Base-by-base conservation (phyloP, 441 rosid genomes). In the Euphorbia celastroides region DNA sequence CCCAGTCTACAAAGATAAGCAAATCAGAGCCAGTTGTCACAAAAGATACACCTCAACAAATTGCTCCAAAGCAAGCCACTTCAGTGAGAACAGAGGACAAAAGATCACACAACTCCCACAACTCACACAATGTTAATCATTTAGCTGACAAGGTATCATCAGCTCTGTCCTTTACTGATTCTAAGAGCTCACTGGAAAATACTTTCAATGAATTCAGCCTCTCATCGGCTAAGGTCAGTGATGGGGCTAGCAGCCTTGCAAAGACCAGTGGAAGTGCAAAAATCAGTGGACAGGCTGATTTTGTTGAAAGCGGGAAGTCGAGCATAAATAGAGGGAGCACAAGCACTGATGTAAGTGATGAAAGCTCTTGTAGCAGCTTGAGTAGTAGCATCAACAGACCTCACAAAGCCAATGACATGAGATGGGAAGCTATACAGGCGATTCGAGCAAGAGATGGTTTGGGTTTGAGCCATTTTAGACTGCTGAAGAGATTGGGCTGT, bases 361-460 rank as follows among this genome's bases (percentile, higher is more conserved):
- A 91, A 80, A 88, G 96, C 72, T 83, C 79, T 52, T 88, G 92
- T 74, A 88, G 96, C 77, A 87, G 93, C 84, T 79, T 91, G 27
- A 85, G 88, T 74, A 81, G 91, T 67, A 72, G 76, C 36, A 62
- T 88, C 75, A 86, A 79, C 76, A 91, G 87, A 78, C 97, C 97
- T 75, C 96, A 91, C 71, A 91, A 91, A 77, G 88, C 92, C 50
- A 90, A 90, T 76, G 97, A 90, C 70, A 69, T 80, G 55, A 79
- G 81, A 46, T 90, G 95, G 95, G 89, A 90, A 75, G 97, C 95
- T 41, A 86, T 90, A 62, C 92, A 90, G 78, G 87, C 87, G 44
- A 85, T 88, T 55, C 84, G 95, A 70, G 68, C 78, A 0, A 85
- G 80, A 68, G 88, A 85, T 60, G 88, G 97, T n/a, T 68, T 90